Evolutionary conservation across 2,329 filamentous ascomycete genomes (phyloP).

Genomic region (Didymella keratinophila): DNA sequence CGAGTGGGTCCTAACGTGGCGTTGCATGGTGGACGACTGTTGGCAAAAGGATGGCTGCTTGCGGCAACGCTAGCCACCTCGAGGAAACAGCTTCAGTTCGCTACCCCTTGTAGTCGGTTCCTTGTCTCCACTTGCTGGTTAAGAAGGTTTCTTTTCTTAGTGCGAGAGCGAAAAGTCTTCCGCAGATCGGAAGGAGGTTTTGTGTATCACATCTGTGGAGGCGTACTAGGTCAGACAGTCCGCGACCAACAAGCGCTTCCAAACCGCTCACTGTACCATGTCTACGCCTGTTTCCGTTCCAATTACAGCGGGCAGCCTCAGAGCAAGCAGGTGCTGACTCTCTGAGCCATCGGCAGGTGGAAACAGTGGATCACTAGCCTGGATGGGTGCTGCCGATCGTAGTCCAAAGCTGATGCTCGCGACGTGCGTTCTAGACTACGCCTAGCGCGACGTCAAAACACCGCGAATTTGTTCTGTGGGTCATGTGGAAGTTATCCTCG

Average conservation of each 20-base stretch:
- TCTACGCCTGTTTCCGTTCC: conserved; percentile 7
- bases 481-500: conserved; percentile 34
- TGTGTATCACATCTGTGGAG: background rate
- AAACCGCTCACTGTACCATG: background rate
- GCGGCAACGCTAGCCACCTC: conserved; percentile 23
- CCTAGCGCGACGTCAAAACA: conserved; percentile 35
- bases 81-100: conserved; percentile 20
- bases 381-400: conserved; percentile 29
- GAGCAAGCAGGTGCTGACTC: conserved; percentile 1
- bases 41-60: conserved; percentile 27
- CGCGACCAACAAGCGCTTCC: background rate
- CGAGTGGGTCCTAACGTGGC: conserved; percentile 50
- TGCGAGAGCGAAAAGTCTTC: conserved; percentile 9
- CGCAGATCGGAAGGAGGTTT: background rate
- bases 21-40: conserved; percentile 38
- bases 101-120: conserved; percentile 29
- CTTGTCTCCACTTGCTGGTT: conserved; percentile 22
- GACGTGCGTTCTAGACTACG: conserved; percentile 46
- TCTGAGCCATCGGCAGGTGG: conserved; percentile 1
- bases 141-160: conserved; percentile 18
- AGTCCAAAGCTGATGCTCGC: conserved; percentile 23
- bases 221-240: background rate
- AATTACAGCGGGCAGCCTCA: background rate
- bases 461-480: conserved; percentile 38
- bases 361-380: conserved; percentile 12